A percentile compares a stretch with the other conserved stretches of the same genome.
Conservation (phyloP, 495 filamentous ascomycete genomes). For the Penicillium maclennaniae region DNA sequence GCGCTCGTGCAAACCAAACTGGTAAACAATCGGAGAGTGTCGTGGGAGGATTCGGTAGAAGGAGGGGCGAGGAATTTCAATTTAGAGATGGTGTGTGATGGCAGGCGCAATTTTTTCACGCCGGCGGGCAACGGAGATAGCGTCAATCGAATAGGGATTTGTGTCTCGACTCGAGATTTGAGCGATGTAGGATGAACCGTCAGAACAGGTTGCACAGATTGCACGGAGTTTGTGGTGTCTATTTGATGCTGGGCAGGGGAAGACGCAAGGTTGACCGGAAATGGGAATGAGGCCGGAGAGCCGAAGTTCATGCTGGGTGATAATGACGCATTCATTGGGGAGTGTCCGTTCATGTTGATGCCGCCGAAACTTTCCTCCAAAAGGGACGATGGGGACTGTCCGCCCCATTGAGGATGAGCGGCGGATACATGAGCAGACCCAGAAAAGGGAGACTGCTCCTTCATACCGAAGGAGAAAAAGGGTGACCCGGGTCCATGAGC, state of each 20-base stretch:
- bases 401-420: conserved; percentile 46
- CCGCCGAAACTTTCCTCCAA: conserved; percentile 44
- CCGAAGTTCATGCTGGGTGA: conserved; percentile 34
- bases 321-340: conserved; percentile 30
- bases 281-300: conserved; percentile 29
- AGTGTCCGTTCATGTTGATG: conserved; percentile 41
- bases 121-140: conserved; percentile 67
- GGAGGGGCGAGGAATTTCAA: conserved; percentile 77
- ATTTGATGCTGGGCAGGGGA: conserved; percentile 28
- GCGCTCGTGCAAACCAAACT: conserved; percentile 87
- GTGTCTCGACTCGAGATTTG: conserved; percentile 93
- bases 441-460: conserved; percentile 49
- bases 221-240: conserved; percentile 23
- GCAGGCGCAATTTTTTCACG: conserved; percentile 76
- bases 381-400: conserved; percentile 51
- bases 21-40: conserved; percentile 76
- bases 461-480: conserved; percentile 34
- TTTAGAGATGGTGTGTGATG: conserved; percentile 85
- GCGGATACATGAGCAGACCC: conserved; percentile 38
- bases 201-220: conserved; percentile 37
- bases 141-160: conserved; percentile 77
- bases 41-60: conserved; percentile 52
- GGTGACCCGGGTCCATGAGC: conserved; percentile 25
- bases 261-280: conserved; percentile 34
- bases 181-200: conserved; percentile 61